A percentile compares a stretch with the other conserved stretches of the same genome.
Conservation (phyloP, 768 basidiomycete genomes). For the Xerocomellus intermedius region DNA sequence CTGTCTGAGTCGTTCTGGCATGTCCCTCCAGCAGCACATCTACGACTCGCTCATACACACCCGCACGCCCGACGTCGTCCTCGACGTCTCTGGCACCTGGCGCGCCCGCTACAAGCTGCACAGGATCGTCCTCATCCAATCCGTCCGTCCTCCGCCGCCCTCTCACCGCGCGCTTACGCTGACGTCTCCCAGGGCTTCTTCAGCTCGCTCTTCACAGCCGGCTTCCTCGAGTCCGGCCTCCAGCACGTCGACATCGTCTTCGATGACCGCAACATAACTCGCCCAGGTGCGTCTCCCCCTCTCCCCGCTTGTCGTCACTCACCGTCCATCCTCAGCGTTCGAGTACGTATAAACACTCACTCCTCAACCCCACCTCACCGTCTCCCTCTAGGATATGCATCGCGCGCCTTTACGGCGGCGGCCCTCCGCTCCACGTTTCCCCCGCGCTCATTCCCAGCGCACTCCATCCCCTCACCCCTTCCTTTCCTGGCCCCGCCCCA, state of each 20-base stretch:
- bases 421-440: conserved; percentile 70
- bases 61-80: conserved; percentile 73
- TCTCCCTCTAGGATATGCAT: conserved; percentile 65
- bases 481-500: conserved; percentile 43
- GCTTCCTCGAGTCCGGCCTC: conserved; percentile 61
- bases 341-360: conserved; percentile 57
- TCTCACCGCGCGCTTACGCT: background rate
- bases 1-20: conserved; percentile 15
- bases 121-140: conserved; percentile 84
- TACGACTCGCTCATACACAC: conserved; percentile 71
- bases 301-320: background rate
- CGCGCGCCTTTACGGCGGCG: conserved; percentile 83
- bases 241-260: conserved; percentile 71
- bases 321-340: conserved; percentile 56
- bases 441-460: conserved; percentile 63
- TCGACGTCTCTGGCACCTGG: conserved; percentile 69
- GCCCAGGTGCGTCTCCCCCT: conserved; percentile 59
- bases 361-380: conserved; percentile 11
- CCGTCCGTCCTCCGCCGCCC: conserved; percentile 45
- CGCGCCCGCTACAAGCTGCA: conserved; percentile 76
- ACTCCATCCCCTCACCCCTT: conserved; percentile 66
- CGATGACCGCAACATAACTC: conserved; percentile 85
- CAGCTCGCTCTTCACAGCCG: conserved; percentile 79
- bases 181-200: conserved; percentile 70
- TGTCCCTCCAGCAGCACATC: conserved; percentile 68